Conservation (phyloP, 495 filamentous ascomycete species). For the Tuber borchii region DNA sequence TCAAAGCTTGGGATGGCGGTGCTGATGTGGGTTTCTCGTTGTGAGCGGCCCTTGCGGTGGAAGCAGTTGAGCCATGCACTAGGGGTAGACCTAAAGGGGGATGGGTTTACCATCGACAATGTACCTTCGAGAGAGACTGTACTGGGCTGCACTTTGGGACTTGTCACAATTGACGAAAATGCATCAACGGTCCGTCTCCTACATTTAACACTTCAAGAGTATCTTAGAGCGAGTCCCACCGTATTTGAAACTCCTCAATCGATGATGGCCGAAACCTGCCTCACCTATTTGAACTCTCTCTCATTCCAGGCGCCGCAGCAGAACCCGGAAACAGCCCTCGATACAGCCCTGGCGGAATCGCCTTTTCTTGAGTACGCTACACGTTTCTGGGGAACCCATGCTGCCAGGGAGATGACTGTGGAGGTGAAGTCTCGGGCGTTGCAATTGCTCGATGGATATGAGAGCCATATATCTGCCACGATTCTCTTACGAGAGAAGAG, state of each 20-base stretch:
- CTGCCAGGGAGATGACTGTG: too few species aligned
- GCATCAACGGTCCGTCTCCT: background rate
- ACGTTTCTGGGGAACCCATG: too few species aligned
- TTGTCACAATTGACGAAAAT: background rate
- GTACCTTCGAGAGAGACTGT: background rate
- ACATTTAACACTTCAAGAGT: background rate
- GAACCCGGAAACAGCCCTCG: too few species aligned
- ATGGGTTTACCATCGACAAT: background rate
- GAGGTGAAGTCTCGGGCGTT: too few species aligned
- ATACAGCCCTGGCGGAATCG: rapidly evolving
- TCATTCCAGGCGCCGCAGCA: too few species aligned
- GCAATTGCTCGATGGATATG: too few species aligned
- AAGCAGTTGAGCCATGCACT: background rate
- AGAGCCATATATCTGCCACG: background rate
- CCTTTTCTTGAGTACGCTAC: background rate
- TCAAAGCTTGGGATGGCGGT: background rate
- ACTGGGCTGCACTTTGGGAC: background rate
- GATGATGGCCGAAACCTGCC: background rate
- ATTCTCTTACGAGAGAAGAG: background rate
- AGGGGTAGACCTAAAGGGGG: background rate
- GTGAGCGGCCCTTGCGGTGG: background rate
- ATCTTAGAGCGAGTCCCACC: background rate
- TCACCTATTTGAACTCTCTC: background rate
- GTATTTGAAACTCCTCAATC: background rate
- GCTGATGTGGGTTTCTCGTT: background rate